These are phyloP conservation scores for Termitomyces sp. DNA, from an alignment of 768 basidiomycete species.

Conservation along the genomic window DNA sequence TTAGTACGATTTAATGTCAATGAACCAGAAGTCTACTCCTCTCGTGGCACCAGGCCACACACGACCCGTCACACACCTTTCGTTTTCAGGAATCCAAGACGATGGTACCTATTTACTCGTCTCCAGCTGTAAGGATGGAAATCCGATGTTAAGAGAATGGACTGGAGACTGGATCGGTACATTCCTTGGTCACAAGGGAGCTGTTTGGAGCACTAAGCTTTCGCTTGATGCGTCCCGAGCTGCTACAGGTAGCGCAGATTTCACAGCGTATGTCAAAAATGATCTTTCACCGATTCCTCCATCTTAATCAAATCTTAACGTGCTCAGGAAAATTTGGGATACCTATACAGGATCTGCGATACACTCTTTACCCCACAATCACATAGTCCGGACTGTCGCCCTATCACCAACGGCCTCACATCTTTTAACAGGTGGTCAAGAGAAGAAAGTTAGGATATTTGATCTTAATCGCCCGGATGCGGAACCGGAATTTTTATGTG, in stretches of 20 bases:
- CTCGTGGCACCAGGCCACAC: slow-evolving; percentile 86
- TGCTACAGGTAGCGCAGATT: slow-evolving; percentile 93
- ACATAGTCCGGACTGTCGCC: slow-evolving; percentile 95
- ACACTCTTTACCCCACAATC: slow-evolving; percentile 97
- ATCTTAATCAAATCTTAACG: slow-evolving; percentile 10
- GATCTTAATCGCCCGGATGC: slow-evolving; percentile 84
- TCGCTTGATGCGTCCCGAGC: slow-evolving; percentile 82
- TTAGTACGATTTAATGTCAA: slow-evolving; percentile 45
- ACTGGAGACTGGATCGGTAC: slow-evolving; percentile 99
- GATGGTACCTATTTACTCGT: slow-evolving; percentile 87
- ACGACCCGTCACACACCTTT: slow-evolving; percentile 87
- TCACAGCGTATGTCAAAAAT: slow-evolving; percentile 74
- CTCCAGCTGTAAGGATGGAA: slow-evolving; percentile 98
- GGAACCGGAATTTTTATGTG: slow-evolving; percentile 75
- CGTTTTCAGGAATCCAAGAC: slow-evolving; percentile 82
- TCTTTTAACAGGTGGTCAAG: slow-evolving; percentile 89
- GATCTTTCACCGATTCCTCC: slow-evolving; percentile 2
- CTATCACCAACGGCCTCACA: slow-evolving; percentile 65
- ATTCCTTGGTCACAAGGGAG: slow-evolving; percentile 87
- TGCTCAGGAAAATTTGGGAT: slow-evolving; percentile 88
- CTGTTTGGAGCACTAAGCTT: slow-evolving; percentile 95
- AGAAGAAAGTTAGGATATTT: slow-evolving; percentile 96
- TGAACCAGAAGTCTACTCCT: slow-evolving; percentile 62
- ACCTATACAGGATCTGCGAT: slow-evolving; percentile 82
- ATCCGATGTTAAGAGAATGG: slow-evolving; percentile 95